These are phyloP conservation scores for Borovskyia barvae DNA, from an alignment of 208 protist genomes.

Conservation along the genomic window DNA sequence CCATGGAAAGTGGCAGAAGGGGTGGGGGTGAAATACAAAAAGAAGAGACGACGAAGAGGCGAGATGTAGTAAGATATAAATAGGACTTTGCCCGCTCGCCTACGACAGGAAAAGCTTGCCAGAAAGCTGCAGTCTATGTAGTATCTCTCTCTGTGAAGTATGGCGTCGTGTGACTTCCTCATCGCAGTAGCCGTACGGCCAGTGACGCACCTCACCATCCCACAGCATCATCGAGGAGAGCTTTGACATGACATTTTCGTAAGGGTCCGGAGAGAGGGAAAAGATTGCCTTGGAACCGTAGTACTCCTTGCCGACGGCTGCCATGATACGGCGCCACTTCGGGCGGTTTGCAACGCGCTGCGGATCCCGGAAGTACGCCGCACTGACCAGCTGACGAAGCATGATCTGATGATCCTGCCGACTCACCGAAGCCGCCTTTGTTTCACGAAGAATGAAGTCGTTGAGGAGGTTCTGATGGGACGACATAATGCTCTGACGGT, in stretches of 20 bases:
- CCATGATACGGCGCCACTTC: constrained; percentile 68
- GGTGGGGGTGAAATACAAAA: constrained; percentile 8
- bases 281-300: constrained; percentile 74
- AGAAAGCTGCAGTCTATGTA: constrained; percentile 42
- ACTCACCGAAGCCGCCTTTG: constrained; percentile 40
- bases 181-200: constrained; percentile 66
- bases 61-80: not conserved
- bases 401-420: constrained; percentile 85
- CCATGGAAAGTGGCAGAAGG: too few species aligned
- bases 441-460: constrained; percentile 67
- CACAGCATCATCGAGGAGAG: constrained; percentile 90
- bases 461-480: constrained; percentile 68
- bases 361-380: constrained; percentile 64
- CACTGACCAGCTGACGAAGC: constrained; percentile 73
- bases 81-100: too few species aligned
- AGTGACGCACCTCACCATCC: constrained; percentile 55
- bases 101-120: constrained; percentile 69
- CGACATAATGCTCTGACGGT: constrained; percentile 55
- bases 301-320: constrained; percentile 76
- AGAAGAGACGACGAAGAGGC: not conserved
- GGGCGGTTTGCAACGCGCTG: constrained; percentile 51
- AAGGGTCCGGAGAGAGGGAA: constrained; percentile 79
- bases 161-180: constrained; percentile 50
- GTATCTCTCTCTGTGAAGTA: constrained; percentile 39
- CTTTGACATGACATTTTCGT: constrained; percentile 75